Conservation (phyloP, 176 grass and related monocot species). For the Carex kokanica region DNA sequence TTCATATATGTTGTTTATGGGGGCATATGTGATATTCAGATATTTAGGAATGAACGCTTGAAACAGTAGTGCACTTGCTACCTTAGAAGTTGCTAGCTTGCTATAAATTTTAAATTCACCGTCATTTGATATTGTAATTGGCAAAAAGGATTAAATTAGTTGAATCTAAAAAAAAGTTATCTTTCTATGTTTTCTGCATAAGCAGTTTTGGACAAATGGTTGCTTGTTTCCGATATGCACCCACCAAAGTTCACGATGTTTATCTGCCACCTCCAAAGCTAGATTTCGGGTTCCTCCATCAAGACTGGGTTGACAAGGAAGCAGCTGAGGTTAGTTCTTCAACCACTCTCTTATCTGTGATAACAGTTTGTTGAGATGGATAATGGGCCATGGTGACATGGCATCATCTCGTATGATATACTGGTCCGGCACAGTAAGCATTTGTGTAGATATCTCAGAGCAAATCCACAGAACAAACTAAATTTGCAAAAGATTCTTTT, state of each 20-base stretch:
- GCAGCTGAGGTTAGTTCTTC: slow-evolving; percentile 57
- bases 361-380: background rate
- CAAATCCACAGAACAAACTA: slow-evolving; percentile 27
- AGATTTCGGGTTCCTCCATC: slow-evolving; percentile 88
- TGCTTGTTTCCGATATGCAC: slow-evolving; percentile 85
- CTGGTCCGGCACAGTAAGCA: background rate
- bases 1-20: background rate
- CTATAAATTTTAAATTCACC: background rate
- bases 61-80: background rate
- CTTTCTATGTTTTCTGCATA: slow-evolving; percentile 34
- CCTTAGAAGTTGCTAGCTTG: background rate
- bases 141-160: background rate
- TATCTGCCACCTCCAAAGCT: slow-evolving; percentile 92
- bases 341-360: background rate
- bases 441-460: slow-evolving; percentile 1
- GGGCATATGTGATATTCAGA: background rate
- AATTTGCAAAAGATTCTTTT: slow-evolving; percentile 15
- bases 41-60: background rate
- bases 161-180: background rate
- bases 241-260: slow-evolving; percentile 84
- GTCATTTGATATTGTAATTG: slow-evolving; percentile 24
- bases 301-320: slow-evolving; percentile 96
- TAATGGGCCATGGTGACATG: background rate
- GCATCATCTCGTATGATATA: background rate
- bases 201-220: slow-evolving; percentile 82